phyloP scores from a whole-genome alignment of 1,139 yeast species.

The Protomyces arabidopsidicola region DNA sequence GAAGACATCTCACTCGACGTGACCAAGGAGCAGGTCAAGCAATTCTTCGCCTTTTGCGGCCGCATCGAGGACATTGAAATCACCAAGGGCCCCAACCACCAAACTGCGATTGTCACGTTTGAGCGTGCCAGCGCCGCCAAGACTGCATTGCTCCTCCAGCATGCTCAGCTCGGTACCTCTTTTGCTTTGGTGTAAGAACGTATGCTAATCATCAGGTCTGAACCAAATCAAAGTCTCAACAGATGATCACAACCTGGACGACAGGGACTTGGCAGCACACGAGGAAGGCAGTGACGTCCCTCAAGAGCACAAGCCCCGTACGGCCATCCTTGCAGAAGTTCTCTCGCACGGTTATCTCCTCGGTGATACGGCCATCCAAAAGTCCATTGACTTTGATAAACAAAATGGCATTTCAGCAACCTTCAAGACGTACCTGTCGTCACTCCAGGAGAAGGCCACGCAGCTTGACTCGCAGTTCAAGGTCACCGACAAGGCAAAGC shows the following conservation, averaged over 20 bases:
- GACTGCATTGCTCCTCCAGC: conserved; percentile 69
- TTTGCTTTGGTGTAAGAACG: conserved; percentile 46
- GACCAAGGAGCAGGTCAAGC: conserved; percentile 53
- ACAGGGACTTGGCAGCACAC: conserved; percentile 17
- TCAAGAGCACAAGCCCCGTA: conserved; percentile 75
- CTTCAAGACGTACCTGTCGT: conserved; percentile 54
- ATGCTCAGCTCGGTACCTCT: conserved; percentile 64
- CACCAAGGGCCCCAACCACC: conserved; percentile 37
- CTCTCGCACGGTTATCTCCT: conserved; percentile 66
- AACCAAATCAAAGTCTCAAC: conserved; percentile 35
- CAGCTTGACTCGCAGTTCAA: conserved; percentile 58
- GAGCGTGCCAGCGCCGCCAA: conserved; percentile 58
- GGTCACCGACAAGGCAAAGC: conserved; percentile 51
- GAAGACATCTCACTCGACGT: conserved; percentile 56
- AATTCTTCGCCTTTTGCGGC: conserved; percentile 79
- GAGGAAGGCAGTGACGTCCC: conserved; percentile 46
- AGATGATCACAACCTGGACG: conserved; percentile 33
- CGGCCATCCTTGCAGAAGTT: conserved; percentile 70
- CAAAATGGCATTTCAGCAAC: conserved; percentile 57
- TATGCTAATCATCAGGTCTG: conserved; percentile 40
- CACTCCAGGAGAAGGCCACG: conserved; percentile 32
- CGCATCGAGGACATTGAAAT: conserved; percentile 49
- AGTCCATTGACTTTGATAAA: conserved; percentile 57
- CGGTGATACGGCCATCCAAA: conserved; percentile 57
- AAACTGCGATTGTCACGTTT: conserved; percentile 51